phyloP scores from a whole-genome alignment of 2,329 filamentous ascomycete genomes.

The Alternaria longipes region DNA sequence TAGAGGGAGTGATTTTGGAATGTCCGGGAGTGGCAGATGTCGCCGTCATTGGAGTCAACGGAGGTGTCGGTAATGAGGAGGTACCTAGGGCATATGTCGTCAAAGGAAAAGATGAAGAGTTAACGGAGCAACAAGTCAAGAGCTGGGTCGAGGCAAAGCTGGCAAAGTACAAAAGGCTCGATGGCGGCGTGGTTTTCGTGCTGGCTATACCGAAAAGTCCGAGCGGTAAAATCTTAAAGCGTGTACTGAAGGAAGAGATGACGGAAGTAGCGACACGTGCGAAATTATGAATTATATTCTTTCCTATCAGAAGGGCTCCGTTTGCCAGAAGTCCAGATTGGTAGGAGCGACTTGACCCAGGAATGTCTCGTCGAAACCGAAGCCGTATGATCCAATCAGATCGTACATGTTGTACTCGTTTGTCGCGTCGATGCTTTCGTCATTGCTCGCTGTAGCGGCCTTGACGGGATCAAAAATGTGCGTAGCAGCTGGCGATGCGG shows the following conservation, averaged over 20 bases:
- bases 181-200: background rate
- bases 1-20: constrained; percentile 50
- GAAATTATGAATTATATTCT: background rate
- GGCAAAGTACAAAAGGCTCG: background rate
- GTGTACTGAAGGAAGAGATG: background rate
- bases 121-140: background rate
- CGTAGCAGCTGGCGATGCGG: background rate
- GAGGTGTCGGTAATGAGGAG: background rate
- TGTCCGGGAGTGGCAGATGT: constrained; percentile 52
- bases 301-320: constrained; percentile 30
- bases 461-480: constrained; percentile 9
- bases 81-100: background rate
- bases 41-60: constrained; percentile 12
- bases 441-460: background rate
- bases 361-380: constrained; percentile 46
- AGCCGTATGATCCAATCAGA: constrained; percentile 44
- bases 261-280: background rate
- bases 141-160: background rate
- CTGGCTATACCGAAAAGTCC: background rate
- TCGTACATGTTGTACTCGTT: constrained; percentile 41
- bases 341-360: constrained; percentile 40
- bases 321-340: constrained; percentile 44
- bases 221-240: background rate
- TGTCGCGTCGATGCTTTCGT: background rate
- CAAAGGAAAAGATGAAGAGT: background rate